Conservation (phyloP, 2,329 filamentous ascomycete species). For the Plectosphaerella cucumerina region DNA sequence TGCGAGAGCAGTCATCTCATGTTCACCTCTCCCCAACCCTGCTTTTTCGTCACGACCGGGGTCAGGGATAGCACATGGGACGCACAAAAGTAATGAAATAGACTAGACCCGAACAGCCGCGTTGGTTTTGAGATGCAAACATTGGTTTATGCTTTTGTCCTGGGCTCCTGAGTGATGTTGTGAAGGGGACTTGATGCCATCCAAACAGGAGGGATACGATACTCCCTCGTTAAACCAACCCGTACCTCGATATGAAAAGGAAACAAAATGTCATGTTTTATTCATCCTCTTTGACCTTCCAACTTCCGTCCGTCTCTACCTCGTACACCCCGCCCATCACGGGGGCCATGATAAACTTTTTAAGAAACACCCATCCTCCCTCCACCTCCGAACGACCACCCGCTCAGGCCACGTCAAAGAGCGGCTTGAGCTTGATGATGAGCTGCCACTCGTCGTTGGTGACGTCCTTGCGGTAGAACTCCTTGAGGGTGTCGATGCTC, state of each 20-base stretch:
- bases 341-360: too few species aligned
- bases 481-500: slow-evolving; percentile 93
- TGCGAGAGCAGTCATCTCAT: not conserved
- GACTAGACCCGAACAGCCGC: not conserved
- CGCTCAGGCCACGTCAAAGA: slow-evolving; percentile 78
- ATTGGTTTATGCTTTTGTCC: too few species aligned
- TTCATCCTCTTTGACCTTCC: slow-evolving; percentile 3
- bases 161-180: not conserved
- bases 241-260: slow-evolving; percentile 3
- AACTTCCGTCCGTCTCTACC: not conserved
- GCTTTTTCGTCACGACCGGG: not conserved
- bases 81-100: not conserved
- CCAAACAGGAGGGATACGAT: too few species aligned
- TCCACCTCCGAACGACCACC: not conserved
- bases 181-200: too few species aligned
- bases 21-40: not conserved
- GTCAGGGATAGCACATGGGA: not conserved
- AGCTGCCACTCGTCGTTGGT: slow-evolving; percentile 90
- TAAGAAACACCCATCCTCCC: too few species aligned
- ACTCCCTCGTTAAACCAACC: too few species aligned
- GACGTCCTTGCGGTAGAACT: slow-evolving; percentile 87
- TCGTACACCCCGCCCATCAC: too few species aligned
- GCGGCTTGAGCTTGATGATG: slow-evolving; percentile 89
- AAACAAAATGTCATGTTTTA: slow-evolving; percentile 3
- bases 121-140: not conserved